Base-by-base conservation (phyloP, 2,329 filamentous ascomycete species). In the Phymatotrichopsis omnivora region DNA sequence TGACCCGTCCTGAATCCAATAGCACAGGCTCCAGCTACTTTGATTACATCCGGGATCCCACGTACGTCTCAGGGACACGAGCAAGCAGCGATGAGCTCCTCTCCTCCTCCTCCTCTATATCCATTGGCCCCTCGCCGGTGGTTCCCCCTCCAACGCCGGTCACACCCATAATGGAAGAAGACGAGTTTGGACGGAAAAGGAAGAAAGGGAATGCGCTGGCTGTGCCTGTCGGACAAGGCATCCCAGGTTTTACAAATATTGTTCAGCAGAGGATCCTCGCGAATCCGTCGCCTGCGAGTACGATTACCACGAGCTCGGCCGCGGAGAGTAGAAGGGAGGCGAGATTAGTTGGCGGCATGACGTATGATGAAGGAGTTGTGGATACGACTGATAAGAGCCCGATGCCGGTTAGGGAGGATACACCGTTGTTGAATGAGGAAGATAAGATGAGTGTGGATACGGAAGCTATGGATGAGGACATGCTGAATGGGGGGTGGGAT, bases 321-420 rank as follows among this genome's bases (percentile, higher is more conserved):
- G 33, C 49, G 7, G 50, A 57, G 24, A 51, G 51, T n/a, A 53
- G 55, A 32, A 49, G 46, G 31, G 51, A 56, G 43, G 57, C 57
- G 5, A 58, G 55, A 31, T 33, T 59, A 43, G 55, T 59, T 30
- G 53, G 54, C 45, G 56, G 56, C 16, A 57, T 59, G 55, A 58
- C 56, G n/a, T 57, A 58, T 29, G 57, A 59, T 42, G 56, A 57
- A 14, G 55, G 50, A 0, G 51, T 58, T 27, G 47, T 56, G 8
- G 53, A 56, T 29, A 56, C 53, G n/a, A 56, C 53, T 2, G 29
- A 42, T 22, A 28, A 24, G 34, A 53, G 33, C 31, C 51, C 34
- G 34, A 29, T 42, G 34, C 46, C 42, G 27, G 50, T 28, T 25
- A 46, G 7, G 43, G 50, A 17, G 42, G 51, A 32, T n/a, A n/a